Evolutionary conservation across 1,284 basidiomycete genomes (phyloP).

Genomic region (Mycosarcoma mackinlayi): DNA sequence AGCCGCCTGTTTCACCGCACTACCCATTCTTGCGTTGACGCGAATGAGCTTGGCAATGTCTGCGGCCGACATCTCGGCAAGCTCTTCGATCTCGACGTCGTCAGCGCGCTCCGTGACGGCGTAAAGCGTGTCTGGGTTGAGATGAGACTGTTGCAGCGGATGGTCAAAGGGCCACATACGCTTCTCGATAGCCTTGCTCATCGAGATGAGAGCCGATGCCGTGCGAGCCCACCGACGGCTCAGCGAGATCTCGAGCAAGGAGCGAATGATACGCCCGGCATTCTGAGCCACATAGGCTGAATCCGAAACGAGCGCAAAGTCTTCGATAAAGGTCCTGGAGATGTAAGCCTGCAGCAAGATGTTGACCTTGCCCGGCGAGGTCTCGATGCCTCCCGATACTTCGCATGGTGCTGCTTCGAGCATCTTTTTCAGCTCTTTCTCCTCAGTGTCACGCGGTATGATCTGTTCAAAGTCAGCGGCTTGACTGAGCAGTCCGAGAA

Average conservation of each 20-base stretch:
- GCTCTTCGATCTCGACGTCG: slow-evolving; percentile 81
- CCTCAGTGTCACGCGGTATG: slow-evolving; percentile 89
- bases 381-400: slow-evolving; percentile 78
- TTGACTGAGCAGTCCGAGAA: slow-evolving; percentile 84
- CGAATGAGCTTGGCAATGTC: slow-evolving; percentile 87
- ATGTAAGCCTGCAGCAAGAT: slow-evolving; percentile 93
- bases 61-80: slow-evolving; percentile 79
- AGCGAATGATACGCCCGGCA: slow-evolving; percentile 90
- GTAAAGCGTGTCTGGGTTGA: slow-evolving; percentile 75
- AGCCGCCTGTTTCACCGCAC: slow-evolving; percentile 81
- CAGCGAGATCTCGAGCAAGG: slow-evolving; percentile 92
- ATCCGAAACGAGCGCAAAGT: slow-evolving; percentile 97
- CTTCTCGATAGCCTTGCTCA: slow-evolving; percentile 80
- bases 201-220: slow-evolving; percentile 82
- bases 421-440: slow-evolving; percentile 82
- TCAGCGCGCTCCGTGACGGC: slow-evolving; percentile 85
- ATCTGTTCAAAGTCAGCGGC: slow-evolving; percentile 98
- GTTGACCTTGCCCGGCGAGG: slow-evolving; percentile 91
- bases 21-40: slow-evolving; percentile 86
- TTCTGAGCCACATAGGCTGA: slow-evolving; percentile 85
- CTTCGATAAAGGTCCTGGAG: slow-evolving; percentile 82
- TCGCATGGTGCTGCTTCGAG: slow-evolving; percentile 72
- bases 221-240: slow-evolving; percentile 89
- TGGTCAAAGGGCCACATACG: slow-evolving; percentile 96
- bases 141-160: slow-evolving; percentile 80